Conservation (phyloP, 1,139 yeast species). For the Suhomyces atakaporum region DNA sequence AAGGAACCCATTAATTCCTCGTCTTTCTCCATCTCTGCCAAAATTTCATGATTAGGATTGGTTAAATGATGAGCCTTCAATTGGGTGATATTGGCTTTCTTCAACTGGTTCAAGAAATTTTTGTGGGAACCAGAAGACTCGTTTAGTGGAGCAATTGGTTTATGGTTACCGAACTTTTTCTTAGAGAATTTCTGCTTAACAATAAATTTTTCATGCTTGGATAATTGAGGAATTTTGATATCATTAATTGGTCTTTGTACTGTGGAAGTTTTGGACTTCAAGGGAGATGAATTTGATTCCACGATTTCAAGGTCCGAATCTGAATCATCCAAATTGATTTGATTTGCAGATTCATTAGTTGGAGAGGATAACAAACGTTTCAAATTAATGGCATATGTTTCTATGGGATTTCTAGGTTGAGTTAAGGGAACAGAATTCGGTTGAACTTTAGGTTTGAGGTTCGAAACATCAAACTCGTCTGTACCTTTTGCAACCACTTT, state of each 20-base stretch:
- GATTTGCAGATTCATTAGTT: slow-evolving; percentile 13
- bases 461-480: slow-evolving; percentile 22
- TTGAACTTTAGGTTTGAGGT: slow-evolving; percentile 13
- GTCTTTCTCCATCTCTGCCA: slow-evolving; percentile 42
- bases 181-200: slow-evolving; percentile 40
- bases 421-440: slow-evolving; percentile 3
- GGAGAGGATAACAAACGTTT: slow-evolving; percentile 30
- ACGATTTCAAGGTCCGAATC: slow-evolving; percentile 21
- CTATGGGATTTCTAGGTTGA: slow-evolving; percentile 33
- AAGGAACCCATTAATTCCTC: slow-evolving; percentile 50
- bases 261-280: slow-evolving; percentile 20
- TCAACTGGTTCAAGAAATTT: slow-evolving; percentile 22
- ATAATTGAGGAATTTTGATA: slow-evolving; percentile 31
- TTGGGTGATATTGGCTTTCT: slow-evolving; percentile 40
- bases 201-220: slow-evolving; percentile 38
- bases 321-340: slow-evolving; percentile 30
- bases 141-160: slow-evolving; percentile 2
- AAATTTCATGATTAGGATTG: slow-evolving; percentile 33
- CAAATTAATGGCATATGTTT: slow-evolving; percentile 37
- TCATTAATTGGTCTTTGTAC: slow-evolving; percentile 16
- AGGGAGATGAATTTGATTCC: slow-evolving; percentile 14
- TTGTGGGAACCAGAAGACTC: slow-evolving; percentile 8
- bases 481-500: slow-evolving; percentile 14
- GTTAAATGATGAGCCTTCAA: slow-evolving; percentile 27
- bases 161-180: slow-evolving; percentile 17